Conservation (phyloP, 1,139 yeast genomes). For the Pichia kudriavzevii region DNA sequence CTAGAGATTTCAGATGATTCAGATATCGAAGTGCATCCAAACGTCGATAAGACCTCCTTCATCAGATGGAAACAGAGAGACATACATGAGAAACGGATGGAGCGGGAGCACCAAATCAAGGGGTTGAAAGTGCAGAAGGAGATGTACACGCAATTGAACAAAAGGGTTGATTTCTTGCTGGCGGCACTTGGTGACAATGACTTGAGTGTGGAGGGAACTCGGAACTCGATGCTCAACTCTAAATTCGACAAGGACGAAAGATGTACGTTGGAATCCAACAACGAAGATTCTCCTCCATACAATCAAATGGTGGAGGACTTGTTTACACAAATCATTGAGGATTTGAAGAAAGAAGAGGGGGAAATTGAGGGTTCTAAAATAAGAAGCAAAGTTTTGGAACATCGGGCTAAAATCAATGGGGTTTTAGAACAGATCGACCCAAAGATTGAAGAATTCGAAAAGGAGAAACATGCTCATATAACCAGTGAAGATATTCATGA, state of each 20-base stretch:
- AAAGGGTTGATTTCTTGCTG: slow-evolving; percentile 61
- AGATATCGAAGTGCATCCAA: slow-evolving; percentile 95
- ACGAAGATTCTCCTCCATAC: slow-evolving; percentile 56
- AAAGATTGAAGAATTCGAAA: slow-evolving; percentile 55
- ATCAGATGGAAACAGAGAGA: slow-evolving; percentile 96
- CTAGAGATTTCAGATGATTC: slow-evolving; percentile 93
- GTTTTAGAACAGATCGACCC: slow-evolving; percentile 53
- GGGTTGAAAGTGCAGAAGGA: slow-evolving; percentile 63
- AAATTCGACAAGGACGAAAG: slow-evolving; percentile 55
- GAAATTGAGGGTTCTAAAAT: slow-evolving; percentile 39
- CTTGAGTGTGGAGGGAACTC: slow-evolving; percentile 33
- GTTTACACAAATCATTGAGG: slow-evolving; percentile 60
- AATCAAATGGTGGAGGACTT: slow-evolving; percentile 91
- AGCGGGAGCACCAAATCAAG: slow-evolving; percentile 68
- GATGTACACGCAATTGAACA: slow-evolving; percentile 72
- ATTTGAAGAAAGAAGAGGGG: slow-evolving; percentile 42
- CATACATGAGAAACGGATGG: slow-evolving; percentile 86
- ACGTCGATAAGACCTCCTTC: slow-evolving; percentile 89
- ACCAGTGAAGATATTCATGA: slow-evolving; percentile 88
- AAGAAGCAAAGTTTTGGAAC: slow-evolving; percentile 42
- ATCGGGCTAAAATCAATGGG: slow-evolving; percentile 60
- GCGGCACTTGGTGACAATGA: slow-evolving; percentile 34
- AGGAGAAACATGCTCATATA: slow-evolving; percentile 68
- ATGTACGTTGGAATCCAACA: slow-evolving; percentile 46
- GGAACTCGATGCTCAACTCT: slow-evolving; percentile 38